These are phyloP conservation scores for Eucalyptus melliodora DNA, from an alignment of 345 rosid genomes.

Conservation along the genomic window DNA sequence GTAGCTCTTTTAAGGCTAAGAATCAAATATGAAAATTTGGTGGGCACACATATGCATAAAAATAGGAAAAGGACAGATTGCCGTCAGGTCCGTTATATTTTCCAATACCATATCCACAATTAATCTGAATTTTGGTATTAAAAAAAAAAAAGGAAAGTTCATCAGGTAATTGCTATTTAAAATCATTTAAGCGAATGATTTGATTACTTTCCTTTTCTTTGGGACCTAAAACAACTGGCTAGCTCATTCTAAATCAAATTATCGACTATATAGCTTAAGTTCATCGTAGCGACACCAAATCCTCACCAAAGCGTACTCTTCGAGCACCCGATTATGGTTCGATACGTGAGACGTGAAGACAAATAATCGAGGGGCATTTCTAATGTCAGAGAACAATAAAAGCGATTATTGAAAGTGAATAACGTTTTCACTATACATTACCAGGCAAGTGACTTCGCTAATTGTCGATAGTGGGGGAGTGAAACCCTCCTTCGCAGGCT, in stretches of 20 bases:
- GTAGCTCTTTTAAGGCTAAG: too few relatives aligned
- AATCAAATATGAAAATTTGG: neutral
- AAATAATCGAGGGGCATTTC: neutral
- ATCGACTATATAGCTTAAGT: neutral
- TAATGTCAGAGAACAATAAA: neutral
- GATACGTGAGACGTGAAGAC: neutral
- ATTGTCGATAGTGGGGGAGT: neutral
- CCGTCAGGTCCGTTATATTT: neutral
- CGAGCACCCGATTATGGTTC: neutral
- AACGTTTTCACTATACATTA: neutral
- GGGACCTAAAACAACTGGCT: neutral
- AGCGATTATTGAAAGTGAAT: neutral
- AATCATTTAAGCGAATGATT: neutral
- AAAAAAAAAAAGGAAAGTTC: too few relatives aligned
- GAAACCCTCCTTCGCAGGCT: neutral
- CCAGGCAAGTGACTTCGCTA: conserved; percentile 1
- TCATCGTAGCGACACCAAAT: neutral
- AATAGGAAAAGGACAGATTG: neutral
- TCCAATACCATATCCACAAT: neutral
- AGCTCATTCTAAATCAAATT: neutral
- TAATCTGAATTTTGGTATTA: neutral
- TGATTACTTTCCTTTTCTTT: neutral
- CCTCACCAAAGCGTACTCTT: neutral
- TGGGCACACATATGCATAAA: neutral
- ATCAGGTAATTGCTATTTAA: neutral